Conservation (phyloP, 768 basidiomycete species). For the Mycena belliarum region DNA sequence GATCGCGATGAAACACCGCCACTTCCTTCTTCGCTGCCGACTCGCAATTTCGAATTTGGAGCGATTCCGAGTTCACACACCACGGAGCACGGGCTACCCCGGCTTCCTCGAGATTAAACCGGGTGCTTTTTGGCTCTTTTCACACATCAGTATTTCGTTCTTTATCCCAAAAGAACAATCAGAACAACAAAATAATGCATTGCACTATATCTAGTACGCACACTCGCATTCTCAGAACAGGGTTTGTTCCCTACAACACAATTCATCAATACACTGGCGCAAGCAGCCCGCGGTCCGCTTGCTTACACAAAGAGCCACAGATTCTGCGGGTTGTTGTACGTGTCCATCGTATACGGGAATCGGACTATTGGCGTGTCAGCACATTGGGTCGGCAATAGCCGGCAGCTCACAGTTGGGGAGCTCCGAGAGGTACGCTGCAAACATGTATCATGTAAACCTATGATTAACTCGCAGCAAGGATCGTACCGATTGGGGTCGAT, state of each 20-base stretch:
- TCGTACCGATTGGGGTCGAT: constrained; percentile 40
- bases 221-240: neutral
- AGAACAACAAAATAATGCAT: neutral
- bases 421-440: constrained; percentile 45
- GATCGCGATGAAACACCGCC: constrained; percentile 1
- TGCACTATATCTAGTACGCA: too few relatives aligned
- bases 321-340: constrained; percentile 64
- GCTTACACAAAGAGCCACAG: constrained; percentile 50
- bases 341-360: constrained; percentile 61
- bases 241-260: neutral
- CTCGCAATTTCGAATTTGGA: too few relatives aligned
- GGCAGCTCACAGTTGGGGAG: constrained; percentile 34
- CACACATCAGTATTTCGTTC: too few relatives aligned
- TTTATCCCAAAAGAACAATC: too few relatives aligned
- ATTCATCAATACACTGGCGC: too few relatives aligned
- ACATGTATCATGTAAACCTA: too few relatives aligned
- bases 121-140: too few relatives aligned
- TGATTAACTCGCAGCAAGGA: neutral
- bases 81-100: too few relatives aligned
- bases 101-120: too few relatives aligned
- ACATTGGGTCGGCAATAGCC: neutral
- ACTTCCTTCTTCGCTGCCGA: neutral
- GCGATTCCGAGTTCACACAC: too few relatives aligned
- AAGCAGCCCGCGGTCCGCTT: too few relatives aligned
- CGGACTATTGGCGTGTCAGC: constrained; percentile 38